A percentile compares a stretch with the other conserved stretches of the same genome.
Conservation (phyloP, 345 rosid genomes). For the Cardamine resedifolia region DNA sequence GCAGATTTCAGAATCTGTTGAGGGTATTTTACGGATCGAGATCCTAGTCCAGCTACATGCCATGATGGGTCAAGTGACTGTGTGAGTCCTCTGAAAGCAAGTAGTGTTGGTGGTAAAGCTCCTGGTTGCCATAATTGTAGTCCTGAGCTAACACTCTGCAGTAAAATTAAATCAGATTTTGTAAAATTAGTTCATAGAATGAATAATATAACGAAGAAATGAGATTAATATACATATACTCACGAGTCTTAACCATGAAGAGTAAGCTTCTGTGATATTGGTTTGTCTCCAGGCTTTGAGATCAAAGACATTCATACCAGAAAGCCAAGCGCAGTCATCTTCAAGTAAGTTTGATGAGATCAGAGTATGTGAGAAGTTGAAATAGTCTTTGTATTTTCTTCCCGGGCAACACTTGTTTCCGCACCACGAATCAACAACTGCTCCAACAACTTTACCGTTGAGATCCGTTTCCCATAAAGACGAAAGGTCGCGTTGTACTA, state of each 20-base stretch:
- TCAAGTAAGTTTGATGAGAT: conserved; percentile 58
- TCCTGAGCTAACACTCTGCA: conserved; percentile 70
- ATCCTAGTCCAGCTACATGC: conserved; percentile 85
- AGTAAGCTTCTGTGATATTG: conserved; percentile 64
- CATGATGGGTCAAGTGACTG: conserved; percentile 77
- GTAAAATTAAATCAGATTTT: neutral
- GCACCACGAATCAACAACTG: conserved; percentile 69
- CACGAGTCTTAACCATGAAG: conserved; percentile 70
- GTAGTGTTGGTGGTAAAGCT: conserved; percentile 69
- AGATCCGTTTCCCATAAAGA: conserved; percentile 79
- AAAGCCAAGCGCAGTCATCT: conserved; percentile 78
- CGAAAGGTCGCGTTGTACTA: conserved; percentile 80
- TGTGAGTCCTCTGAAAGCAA: conserved; percentile 70
- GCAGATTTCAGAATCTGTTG: conserved; percentile 52
- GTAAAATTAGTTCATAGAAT: neutral
- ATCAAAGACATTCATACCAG: conserved; percentile 85
- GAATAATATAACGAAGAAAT: neutral
- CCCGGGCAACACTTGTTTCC: conserved; percentile 84
- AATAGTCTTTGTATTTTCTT: conserved; percentile 70
- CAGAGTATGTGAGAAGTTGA: conserved; percentile 78
- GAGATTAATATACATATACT: conserved; percentile 30
- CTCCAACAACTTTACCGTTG: conserved; percentile 72
- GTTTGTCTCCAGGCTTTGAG: conserved; percentile 83
- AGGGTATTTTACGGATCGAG: conserved; percentile 41
- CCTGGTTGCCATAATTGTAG: conserved; percentile 85